Conservation (phyloP, 192 early-diverging fungal species). For the Glomus cerebriforme region DNA sequence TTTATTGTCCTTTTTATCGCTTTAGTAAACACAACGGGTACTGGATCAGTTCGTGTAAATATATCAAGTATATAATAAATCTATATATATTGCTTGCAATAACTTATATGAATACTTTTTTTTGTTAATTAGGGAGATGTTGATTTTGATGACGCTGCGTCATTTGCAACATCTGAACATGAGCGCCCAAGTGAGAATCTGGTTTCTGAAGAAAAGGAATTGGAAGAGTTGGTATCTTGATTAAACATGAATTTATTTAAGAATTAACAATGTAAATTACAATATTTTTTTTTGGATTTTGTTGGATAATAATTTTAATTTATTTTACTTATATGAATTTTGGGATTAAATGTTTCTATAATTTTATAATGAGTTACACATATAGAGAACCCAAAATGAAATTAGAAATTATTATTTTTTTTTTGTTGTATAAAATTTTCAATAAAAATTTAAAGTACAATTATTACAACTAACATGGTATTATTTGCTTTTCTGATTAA, state of each 20-base stretch:
- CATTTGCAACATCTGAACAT: slow-evolving; percentile 44
- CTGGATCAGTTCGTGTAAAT: slow-evolving; percentile 68
- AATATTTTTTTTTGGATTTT: background rate
- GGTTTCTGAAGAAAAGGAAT: slow-evolving; percentile 34
- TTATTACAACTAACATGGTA: too few relatives aligned
- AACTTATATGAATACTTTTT: background rate
- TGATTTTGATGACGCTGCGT: slow-evolving; percentile 57
- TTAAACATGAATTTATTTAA: background rate
- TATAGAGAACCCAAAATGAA: background rate
- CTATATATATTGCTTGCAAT: background rate
- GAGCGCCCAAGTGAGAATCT: slow-evolving; percentile 36
- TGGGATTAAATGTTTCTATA: background rate
- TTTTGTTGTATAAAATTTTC: background rate
- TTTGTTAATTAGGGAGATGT: slow-evolving; percentile 51
- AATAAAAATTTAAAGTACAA: background rate
- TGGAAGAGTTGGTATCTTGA: background rate
- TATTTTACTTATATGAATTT: background rate
- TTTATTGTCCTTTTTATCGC: background rate
- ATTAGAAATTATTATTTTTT: background rate
- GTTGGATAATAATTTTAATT: background rate
- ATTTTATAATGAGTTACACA: background rate
- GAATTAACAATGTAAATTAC: background rate
- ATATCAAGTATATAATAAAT: background rate
- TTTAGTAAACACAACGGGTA: slow-evolving; percentile 78
- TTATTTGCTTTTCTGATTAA: too few relatives aligned